A percentile compares a stretch with the other conserved stretches of the same genome.
phyloP scores from a whole-genome alignment of 2,329 filamentous ascomycete species.

The Hymenoscyphus scutula region DNA sequence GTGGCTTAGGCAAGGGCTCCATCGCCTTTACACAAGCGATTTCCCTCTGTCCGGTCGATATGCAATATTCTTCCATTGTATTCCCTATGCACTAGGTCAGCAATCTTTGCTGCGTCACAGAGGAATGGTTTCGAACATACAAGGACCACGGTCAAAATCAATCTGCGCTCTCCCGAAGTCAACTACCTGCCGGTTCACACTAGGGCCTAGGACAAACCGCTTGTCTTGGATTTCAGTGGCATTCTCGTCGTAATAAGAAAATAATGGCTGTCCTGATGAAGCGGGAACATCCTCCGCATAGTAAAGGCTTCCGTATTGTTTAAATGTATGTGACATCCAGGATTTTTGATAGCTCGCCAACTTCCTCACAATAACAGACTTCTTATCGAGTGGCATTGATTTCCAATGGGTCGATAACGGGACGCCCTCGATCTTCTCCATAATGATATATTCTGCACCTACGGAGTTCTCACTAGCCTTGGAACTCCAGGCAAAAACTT shows the following conservation, averaged over 20 bases:
- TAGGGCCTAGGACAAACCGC: conserved; percentile 7
- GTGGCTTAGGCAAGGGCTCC: conserved; percentile 1
- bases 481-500: conserved; percentile 42
- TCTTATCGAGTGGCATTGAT: conserved; percentile 29
- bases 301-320: conserved; percentile 17
- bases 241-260: background rate
- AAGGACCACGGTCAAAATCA: conserved; percentile 17
- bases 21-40: conserved; percentile 13
- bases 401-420: conserved; percentile 29
- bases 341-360: conserved; percentile 37
- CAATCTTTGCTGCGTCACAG: background rate
- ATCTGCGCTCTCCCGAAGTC: conserved; percentile 4
- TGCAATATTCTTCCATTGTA: conserved; percentile 11
- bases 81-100: conserved; percentile 9
- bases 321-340: conserved; percentile 36
- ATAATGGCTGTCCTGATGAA: background rate
- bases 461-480: conserved; percentile 35
- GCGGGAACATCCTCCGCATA: conserved; percentile 1
- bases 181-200: background rate
- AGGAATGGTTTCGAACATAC: conserved; percentile 8
- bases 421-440: conserved; percentile 38
- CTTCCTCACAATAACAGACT: conserved; percentile 35
- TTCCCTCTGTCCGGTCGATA: conserved; percentile 11
- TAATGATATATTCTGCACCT: conserved; percentile 41
- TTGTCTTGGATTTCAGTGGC: background rate